Percentiles rank a stretch among this genome's conserved stretches.
Conservation (phyloP, 169 alveolate species). For the Eimeria maxima region DNA sequence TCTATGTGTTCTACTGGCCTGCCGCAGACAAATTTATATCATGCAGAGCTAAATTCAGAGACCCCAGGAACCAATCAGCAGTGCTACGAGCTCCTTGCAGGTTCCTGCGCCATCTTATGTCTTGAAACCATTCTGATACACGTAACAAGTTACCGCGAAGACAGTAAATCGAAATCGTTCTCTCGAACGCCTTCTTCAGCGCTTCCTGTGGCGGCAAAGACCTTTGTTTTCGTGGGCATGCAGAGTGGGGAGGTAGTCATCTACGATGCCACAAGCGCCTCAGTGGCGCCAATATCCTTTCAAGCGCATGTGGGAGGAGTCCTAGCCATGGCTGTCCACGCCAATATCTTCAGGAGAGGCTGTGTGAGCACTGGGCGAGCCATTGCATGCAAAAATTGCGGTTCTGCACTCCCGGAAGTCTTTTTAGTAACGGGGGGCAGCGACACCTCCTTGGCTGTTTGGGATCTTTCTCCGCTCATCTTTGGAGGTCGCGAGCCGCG, state of each 20-base stretch:
- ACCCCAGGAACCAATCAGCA: conserved; percentile 62
- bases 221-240: conserved; percentile 73
- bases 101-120: conserved; percentile 72
- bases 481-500: conserved; percentile 73
- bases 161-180: background rate
- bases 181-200: background rate
- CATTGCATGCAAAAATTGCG: conserved; percentile 71
- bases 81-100: conserved; percentile 76
- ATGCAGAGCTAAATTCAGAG: conserved; percentile 38
- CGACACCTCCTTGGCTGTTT: conserved; percentile 80
- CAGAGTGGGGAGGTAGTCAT: conserved; percentile 75
- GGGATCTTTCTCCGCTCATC: conserved; percentile 80
- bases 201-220: conserved; percentile 60
- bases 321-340: conserved; percentile 79
- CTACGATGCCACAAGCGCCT: conserved; percentile 74
- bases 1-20: conserved; percentile 12
- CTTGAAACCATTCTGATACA: conserved; percentile 61
- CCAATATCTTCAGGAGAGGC: conserved; percentile 1
- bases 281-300: conserved; percentile 71
- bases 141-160: background rate
- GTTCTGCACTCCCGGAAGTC: conserved; percentile 60
- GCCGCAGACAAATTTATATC: conserved; percentile 9
- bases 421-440: conserved; percentile 82
- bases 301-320: conserved; percentile 83
- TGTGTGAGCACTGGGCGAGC: conserved; percentile 38